A percentile compares a stretch with the other conserved stretches of the same genome.
phyloP scores from a whole-genome alignment of 1,284 basidiomycete genomes.

The Trichosporon inkin region DNA sequence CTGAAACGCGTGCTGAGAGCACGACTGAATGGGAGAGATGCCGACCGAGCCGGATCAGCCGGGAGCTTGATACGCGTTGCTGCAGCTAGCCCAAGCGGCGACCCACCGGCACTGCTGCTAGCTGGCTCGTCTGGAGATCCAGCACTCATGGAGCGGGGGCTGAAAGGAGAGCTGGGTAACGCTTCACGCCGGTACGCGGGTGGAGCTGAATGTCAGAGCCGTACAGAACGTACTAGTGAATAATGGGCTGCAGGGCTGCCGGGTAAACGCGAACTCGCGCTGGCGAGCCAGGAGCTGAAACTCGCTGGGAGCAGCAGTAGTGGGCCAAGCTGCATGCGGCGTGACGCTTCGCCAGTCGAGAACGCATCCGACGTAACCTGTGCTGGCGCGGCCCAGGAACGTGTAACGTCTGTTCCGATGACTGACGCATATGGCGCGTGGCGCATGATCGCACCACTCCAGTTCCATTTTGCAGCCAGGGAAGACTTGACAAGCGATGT shows the following conservation, averaged over 20 bases:
- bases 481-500: not conserved
- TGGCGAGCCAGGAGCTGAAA: not conserved
- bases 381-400: not conserved
- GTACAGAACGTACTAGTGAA: too few relatives aligned
- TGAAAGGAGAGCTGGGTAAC: not conserved
- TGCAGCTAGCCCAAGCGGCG: not conserved
- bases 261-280: too few relatives aligned
- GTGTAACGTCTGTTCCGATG: not conserved
- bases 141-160: not conserved
- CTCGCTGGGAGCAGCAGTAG: not conserved
- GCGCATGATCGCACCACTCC: not conserved
- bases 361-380: not conserved
- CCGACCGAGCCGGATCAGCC: constrained; percentile 1
- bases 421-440: not conserved
- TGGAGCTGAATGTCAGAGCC: too few relatives aligned
- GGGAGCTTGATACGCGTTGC: constrained; percentile 5
- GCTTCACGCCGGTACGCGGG: not conserved
- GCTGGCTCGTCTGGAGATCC: not conserved
- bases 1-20: not conserved
- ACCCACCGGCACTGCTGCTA: not conserved
- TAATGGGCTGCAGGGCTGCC: too few relatives aligned
- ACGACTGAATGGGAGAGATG: not conserved
- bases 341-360: not conserved
- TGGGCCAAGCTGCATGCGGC: not conserved
- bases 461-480: not conserved